phyloP scores from a whole-genome alignment of 176 grass and related monocot species.

The Microstegium vimineum region DNA sequence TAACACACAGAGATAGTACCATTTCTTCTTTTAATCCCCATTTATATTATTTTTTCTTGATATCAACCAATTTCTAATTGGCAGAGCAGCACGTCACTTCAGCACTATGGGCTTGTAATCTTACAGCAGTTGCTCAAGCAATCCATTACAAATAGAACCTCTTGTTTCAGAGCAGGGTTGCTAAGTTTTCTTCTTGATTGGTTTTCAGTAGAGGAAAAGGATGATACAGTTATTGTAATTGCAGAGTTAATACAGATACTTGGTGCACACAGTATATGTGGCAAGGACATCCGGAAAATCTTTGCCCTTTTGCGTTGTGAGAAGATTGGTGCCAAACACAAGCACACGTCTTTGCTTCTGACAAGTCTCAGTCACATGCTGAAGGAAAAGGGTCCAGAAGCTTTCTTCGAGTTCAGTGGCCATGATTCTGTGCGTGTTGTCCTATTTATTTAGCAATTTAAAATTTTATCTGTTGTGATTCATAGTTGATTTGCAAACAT shows the following conservation, averaged over 20 bases:
- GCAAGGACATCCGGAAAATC: constrained; percentile 92
- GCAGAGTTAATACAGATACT: constrained; percentile 87
- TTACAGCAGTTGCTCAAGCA: constrained; percentile 80
- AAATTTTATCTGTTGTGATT: constrained; percentile 19
- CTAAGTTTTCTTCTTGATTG: constrained; percentile 97
- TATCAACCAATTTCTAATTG: constrained; percentile 40
- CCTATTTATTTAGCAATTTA: constrained; percentile 17
- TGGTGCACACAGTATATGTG: constrained; percentile 92
- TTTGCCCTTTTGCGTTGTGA: constrained; percentile 86
- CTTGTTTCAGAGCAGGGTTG: constrained; percentile 78
- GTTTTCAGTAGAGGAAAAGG: constrained; percentile 72
- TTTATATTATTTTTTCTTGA: background rate
- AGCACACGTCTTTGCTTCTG: constrained; percentile 74
- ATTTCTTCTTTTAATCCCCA: background rate
- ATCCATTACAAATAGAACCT: constrained; percentile 83
- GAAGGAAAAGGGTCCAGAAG: constrained; percentile 96
- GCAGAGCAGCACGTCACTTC: constrained; percentile 80
- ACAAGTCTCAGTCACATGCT: constrained; percentile 84
- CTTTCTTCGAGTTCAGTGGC: constrained; percentile 90
- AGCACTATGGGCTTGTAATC: constrained; percentile 81
- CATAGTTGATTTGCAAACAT: background rate
- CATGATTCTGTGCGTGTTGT: constrained; percentile 72
- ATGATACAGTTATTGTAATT: constrained; percentile 72
- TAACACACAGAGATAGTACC: background rate
- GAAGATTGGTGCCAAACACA: constrained; percentile 58